Evolutionary conservation across 805 yeast species (phyloP).

Genomic region (Blastobotrys chiropterorum): DNA sequence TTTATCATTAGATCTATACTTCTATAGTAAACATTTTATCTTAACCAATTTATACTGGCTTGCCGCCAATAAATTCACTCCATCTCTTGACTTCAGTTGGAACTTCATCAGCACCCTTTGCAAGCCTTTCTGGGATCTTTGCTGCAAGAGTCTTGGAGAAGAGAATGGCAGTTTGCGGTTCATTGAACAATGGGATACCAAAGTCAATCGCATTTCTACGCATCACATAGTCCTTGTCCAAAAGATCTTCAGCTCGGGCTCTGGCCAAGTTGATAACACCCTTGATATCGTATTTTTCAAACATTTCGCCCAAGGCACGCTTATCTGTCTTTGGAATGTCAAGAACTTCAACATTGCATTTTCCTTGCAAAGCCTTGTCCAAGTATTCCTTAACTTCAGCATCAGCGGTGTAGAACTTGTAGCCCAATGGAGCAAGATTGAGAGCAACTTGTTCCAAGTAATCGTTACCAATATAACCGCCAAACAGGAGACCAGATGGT

Average conservation of each 20-base stretch:
- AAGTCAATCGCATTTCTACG: slow-evolving; percentile 99
- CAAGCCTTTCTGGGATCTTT: slow-evolving; percentile 56
- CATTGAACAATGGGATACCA: slow-evolving; percentile 93
- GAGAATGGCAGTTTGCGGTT: slow-evolving; percentile 84
- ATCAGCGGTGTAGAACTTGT: slow-evolving; percentile 74
- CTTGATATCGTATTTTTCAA: slow-evolving; percentile 76
- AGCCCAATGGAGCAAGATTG: slow-evolving; percentile 66
- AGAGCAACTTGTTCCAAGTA: slow-evolving; percentile 69
- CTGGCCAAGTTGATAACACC: slow-evolving; percentile 90
- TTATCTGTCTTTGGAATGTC: slow-evolving; percentile 92
- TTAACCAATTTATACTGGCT: slow-evolving; percentile 63
- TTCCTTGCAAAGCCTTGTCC: slow-evolving; percentile 37
- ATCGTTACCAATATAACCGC: slow-evolving; percentile 80
- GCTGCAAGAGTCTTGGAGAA: slow-evolving; percentile 77
- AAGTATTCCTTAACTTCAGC: slow-evolving; percentile 67
- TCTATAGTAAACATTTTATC: background rate
- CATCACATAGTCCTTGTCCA: slow-evolving; percentile 93
- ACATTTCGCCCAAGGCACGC: slow-evolving; percentile 87
- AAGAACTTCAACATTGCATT: slow-evolving; percentile 52
- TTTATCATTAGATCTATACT: background rate
- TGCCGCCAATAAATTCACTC: slow-evolving; percentile 95
- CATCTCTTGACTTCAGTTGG: slow-evolving; percentile 90
- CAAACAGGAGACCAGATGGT: slow-evolving; percentile 82
- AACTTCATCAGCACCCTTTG: slow-evolving; percentile 43
- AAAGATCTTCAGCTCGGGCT: slow-evolving; percentile 76